These are phyloP conservation scores for Globisporangium nodosum DNA, from an alignment of 352 stramenopile species.

Conservation along the genomic window DNA sequence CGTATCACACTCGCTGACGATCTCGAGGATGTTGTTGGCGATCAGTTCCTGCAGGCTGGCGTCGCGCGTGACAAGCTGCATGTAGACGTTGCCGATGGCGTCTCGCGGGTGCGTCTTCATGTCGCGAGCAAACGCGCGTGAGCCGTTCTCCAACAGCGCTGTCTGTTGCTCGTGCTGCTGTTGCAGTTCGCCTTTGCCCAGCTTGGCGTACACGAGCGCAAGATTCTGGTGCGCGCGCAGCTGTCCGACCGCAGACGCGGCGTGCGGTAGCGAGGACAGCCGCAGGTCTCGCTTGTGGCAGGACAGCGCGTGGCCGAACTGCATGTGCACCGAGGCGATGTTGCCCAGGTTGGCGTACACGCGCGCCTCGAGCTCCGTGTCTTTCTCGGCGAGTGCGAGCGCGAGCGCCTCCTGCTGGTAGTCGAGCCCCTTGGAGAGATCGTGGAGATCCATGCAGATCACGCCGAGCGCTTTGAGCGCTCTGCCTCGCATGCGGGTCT, in stretches of 20 bases:
- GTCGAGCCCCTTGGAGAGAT: conserved; percentile 36
- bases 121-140: conserved; percentile 41
- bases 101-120: conserved; percentile 33
- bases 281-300: conserved; percentile 60
- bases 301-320: conserved; percentile 52
- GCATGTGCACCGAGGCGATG: conserved; percentile 38
- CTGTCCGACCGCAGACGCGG: conserved; percentile 43
- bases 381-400: conserved; percentile 36
- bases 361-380: conserved; percentile 62
- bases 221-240: conserved; percentile 66
- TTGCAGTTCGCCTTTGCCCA: conserved; percentile 36
- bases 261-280: conserved; percentile 31
- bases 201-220: conserved; percentile 51
- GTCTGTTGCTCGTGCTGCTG: conserved; percentile 34
- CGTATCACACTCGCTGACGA: conserved; percentile 18
- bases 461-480: conserved; percentile 64
- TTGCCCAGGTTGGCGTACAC: conserved; percentile 80
- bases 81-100: conserved; percentile 63
- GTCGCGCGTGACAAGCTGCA: conserved; percentile 40
- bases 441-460: conserved; percentile 40
- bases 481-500: conserved; percentile 39
- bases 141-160: conserved; percentile 9
- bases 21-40: conserved; percentile 26
- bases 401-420: conserved; percentile 60
- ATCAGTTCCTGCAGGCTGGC: conserved; percentile 30